These are phyloP conservation scores for Hygrocybe punicea DNA, from an alignment of 768 basidiomycete species.

Conservation along the genomic window DNA sequence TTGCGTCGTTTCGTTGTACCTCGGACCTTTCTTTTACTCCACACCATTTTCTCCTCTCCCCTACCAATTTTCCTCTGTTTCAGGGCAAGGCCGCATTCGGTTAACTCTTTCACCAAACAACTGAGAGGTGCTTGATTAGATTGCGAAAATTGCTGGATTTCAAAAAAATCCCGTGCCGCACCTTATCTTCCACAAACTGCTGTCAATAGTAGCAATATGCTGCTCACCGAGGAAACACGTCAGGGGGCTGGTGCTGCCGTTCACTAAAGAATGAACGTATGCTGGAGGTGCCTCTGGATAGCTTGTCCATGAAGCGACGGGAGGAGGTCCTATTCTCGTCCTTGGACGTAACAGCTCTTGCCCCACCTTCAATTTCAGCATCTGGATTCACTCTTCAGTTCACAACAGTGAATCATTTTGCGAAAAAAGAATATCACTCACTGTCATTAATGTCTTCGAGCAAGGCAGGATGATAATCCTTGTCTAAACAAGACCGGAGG, in stretches of 20 bases:
- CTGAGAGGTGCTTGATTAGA: no score
- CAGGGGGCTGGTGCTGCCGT: neutral
- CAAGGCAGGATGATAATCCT: conserved; percentile 17
- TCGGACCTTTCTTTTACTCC: no score
- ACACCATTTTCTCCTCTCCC: no score
- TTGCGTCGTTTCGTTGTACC: no score
- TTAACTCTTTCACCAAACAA: no score
- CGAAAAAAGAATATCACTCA: conserved; percentile 10
- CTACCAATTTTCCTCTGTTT: no score
- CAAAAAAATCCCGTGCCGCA: no score
- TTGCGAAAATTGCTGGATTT: no score
- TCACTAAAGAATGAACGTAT: neutral
- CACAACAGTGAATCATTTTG: neutral
- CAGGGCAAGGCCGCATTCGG: no score
- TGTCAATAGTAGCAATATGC: neutral
- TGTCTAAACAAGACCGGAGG: conserved; percentile 5
- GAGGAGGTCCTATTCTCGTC: neutral
- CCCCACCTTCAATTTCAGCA: neutral
- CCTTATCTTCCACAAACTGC: no score
- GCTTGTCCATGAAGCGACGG: neutral
- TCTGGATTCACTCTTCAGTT: conserved; percentile 3
- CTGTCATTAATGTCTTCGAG: conserved; percentile 16
- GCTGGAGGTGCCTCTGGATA: neutral
- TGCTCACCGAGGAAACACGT: neutral
- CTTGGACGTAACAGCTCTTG: neutral